phyloP scores from a whole-genome alignment of 2,329 filamentous ascomycete species.

The Pseudogymnoascus destructans region DNA sequence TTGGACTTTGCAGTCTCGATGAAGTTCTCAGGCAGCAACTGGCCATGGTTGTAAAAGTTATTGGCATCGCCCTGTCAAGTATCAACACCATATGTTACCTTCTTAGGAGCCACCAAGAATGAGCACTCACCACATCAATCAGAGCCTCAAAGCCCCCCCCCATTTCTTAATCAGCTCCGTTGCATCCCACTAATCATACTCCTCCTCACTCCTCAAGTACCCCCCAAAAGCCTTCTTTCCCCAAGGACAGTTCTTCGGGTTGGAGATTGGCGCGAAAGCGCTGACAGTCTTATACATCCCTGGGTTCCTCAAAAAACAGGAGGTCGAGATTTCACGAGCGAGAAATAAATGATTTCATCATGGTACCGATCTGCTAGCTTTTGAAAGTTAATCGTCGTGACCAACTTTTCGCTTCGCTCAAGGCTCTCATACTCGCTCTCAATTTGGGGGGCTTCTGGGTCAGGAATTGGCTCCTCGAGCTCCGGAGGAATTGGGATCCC shows the following conservation, averaged over 20 bases:
- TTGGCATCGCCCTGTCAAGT: constrained; percentile 64
- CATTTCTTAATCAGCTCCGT: constrained; percentile 74
- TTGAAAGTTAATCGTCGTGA: no score
- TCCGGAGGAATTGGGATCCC: no score
- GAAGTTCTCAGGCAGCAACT: constrained; percentile 90
- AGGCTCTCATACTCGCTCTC: no score
- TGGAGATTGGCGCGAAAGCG: constrained; percentile 81
- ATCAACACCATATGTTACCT: neutral
- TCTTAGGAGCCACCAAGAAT: neutral
- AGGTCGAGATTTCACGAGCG: no score
- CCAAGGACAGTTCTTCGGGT: constrained; percentile 80
- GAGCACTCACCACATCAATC: constrained; percentile 64
- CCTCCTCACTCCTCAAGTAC: constrained; percentile 62
- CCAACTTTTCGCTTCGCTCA: no score
- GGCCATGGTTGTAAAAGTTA: constrained; percentile 90
- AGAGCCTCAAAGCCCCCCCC: constrained; percentile 61
- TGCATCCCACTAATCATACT: constrained; percentile 83
- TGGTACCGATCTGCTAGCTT: no score
- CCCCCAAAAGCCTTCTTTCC: constrained; percentile 89
- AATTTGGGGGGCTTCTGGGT: no score
- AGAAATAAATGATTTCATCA: no score
- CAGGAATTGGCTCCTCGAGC: no score
- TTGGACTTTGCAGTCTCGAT: constrained; percentile 63
- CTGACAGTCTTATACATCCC: constrained; percentile 79
- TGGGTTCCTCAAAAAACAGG: constrained; percentile 82